Evolutionary conservation across 345 rosid species (phyloP), one percentile per base, ranked within the genome.

Genomic region (Euphorbia tirucalli): DNA sequence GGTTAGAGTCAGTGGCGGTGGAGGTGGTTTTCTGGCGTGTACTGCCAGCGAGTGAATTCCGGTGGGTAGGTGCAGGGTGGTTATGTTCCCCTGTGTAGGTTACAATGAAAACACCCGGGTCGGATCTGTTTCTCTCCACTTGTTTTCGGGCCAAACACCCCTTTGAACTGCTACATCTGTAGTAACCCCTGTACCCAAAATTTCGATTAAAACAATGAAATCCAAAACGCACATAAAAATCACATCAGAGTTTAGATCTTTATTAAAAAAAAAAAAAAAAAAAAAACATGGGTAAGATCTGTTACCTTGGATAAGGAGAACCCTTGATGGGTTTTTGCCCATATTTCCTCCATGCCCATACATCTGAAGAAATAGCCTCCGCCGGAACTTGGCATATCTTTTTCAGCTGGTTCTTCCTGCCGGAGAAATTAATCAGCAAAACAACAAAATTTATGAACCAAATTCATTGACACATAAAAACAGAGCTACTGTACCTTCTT

Each of bases 251-350:
- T 41, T 41, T 41, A 10, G 6, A 41, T 5, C 46, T 50, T 50
- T 50, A 16, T 18, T 52, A 0, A 4, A 52, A 52, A 52, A 13
- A 13, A 48, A 48, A 49, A 18, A 57, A 49, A 49, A 61, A 3
- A 6, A 11, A 21, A 56, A 19, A 8, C 39, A 19, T 4, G 30
- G 10, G 4, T 56, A 24, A 25, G 46, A 57, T 27, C 22, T n/a
- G 4, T 15, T 65, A 88, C 99, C 97, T 95, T 48, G 99, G 97
- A 83, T 89, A 90, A 31, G 99, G 99, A 27, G 98, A 96, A 61
- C 98, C 98, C 81, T 95, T 95, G 83, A 95, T 95, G 81, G 99
- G 99, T 82, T 95, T 95, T 60, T 95, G 99, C 52, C 99, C 99
- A 73, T 96, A 96, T 83, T 96, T 96, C 32, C 98, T 85, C 98